Base-by-base conservation (phyloP, 441 rosid species). In the Gossypium lobatum region DNA sequence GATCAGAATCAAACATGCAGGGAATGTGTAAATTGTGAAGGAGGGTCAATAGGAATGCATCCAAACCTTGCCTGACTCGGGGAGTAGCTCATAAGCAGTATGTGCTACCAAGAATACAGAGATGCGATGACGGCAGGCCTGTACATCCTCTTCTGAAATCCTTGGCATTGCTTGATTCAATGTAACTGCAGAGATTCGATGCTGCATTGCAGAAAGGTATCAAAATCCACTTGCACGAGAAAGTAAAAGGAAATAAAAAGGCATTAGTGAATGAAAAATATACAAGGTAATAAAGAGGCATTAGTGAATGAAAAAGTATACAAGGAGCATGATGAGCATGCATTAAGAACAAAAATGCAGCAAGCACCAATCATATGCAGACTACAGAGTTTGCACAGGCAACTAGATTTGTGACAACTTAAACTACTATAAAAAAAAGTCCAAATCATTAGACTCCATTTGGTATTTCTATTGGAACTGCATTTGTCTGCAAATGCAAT, bases 41-140 rank as follows among this genome's bases (percentile, higher is more conserved):
- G 23, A 74, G 58, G 42, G 57, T 16, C 2, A 1, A 66, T 59
- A 74, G 70, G 70, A 74, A 80, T 70, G 81, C 79, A 78, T 70
- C 69, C 90, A 81, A 80, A 90, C 96, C 93, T 90, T 90, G 87
- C 91, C 91, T 48, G 96, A 90, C 82, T 88, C 96, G 5, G 96
- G 96, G 73, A 90, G 87, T 77, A 90, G 83, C 83, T 88, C 96
- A 71, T 90, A 90, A 63, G 90, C 91, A 46, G 90, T 88, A 70
- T 87, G 93, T 13, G 81, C 78, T 42, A 87, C 82, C 80, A 90
- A 81, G 82, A 84, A 87, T 75, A 80, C 80, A 70, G 90, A 84
- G 63, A 90, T 81, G n/a, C 86, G 91, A 34, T 83, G 87, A 66
- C 87, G 88, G 70, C 90, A 88, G 28, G 83, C 71, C 82, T 76